Evolutionary conservation across 768 basidiomycete genomes (phyloP), one percentile per base, ranked within the genome.

Genomic region (Aureoboletus auriporus): DNA sequence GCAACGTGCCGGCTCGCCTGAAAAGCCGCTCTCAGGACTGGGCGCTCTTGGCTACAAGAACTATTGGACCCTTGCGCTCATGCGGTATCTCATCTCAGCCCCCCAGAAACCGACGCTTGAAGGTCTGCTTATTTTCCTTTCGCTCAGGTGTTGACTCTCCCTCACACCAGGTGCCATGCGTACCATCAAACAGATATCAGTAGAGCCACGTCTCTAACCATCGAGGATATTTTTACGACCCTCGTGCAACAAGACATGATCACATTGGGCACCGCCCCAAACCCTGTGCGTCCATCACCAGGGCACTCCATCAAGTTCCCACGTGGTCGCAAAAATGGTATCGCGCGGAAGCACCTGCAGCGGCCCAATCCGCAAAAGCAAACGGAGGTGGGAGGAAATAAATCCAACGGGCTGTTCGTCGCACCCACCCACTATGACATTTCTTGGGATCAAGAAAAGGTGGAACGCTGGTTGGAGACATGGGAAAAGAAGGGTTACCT

Each of bases 21-120:
- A 99, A 67, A 94, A 94, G 59, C 96, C 96, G 11, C 79, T 99
- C 11, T 97, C 93, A 37, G 86, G 80, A 35, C 78, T 99, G 23
- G 96, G 96, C 20, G 86, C 89, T 11, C 74, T 98, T 45, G 89
- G 92, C n/a, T 99, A 99, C 71, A 84, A 77, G 71, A 89, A 85
- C 54, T 98, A 98, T 64, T 98, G 96, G 95, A 90, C 84, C 3
- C 71, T 93, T 39, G 77, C 91, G 31, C 62, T 97, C 45, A 93
- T 93, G 82, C 78, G 84, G 46, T 94, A 84, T 68, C 72, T 88
- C 46, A 72, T 75, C 35, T 76, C 74, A 12, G 79, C 81, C 11
- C 75, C 83, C n/a, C 73, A 72, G 30, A 71, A 77, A 44, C 78
- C 84, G 23, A 75, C 76, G 31, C 70, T 96, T 42, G 86, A 93